Evolutionary conservation across 2,329 filamentous ascomycete species (phyloP).

Genomic region (Dactylellina cionopaga): DNA sequence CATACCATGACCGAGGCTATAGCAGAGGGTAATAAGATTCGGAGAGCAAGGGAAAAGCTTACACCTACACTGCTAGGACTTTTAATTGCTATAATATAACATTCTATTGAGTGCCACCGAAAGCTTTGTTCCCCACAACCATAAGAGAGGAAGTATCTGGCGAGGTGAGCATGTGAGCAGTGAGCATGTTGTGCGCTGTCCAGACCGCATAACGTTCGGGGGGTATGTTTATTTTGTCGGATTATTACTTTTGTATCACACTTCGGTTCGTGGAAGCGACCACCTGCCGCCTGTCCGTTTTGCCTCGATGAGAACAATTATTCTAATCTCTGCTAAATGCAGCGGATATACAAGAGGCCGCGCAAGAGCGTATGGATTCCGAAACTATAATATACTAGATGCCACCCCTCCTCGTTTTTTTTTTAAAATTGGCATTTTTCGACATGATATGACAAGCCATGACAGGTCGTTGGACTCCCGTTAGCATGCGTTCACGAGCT

Average conservation of each 20-base stretch:
- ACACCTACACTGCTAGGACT: slow-evolving; percentile 15
- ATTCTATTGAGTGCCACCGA: slow-evolving; percentile 40
- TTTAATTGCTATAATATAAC: slow-evolving; percentile 53
- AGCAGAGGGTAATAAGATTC: slow-evolving; percentile 31
- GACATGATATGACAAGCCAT: slow-evolving; percentile 26
- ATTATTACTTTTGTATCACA: slow-evolving; percentile 49
- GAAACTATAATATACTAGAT: slow-evolving; percentile 42
- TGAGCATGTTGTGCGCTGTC: slow-evolving; percentile 30
- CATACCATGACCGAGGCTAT: slow-evolving; percentile 13
- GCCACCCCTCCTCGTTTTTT: slow-evolving; percentile 41
- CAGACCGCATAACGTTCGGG: slow-evolving; percentile 6
- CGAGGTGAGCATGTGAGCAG: slow-evolving; percentile 49
- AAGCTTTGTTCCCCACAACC: slow-evolving; percentile 25
- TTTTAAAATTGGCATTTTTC: slow-evolving; percentile 36
- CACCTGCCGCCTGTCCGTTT: slow-evolving; percentile 13
- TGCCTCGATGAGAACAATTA: slow-evolving; percentile 10
- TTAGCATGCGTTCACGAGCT: slow-evolving; percentile 45
- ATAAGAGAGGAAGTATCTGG: slow-evolving; percentile 38
- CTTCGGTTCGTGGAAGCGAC: slow-evolving; percentile 48
- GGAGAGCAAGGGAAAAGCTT: slow-evolving; percentile 36
- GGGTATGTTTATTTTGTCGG: slow-evolving; percentile 32
- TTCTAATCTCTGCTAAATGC: slow-evolving; percentile 53
- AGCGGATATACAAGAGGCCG: slow-evolving; percentile 52
- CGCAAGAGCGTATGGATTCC: slow-evolving; percentile 41
- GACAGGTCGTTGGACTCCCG: slow-evolving; percentile 23